Conservation (phyloP, 2,329 filamentous ascomycete species). For the Cercospora beticola region DNA sequence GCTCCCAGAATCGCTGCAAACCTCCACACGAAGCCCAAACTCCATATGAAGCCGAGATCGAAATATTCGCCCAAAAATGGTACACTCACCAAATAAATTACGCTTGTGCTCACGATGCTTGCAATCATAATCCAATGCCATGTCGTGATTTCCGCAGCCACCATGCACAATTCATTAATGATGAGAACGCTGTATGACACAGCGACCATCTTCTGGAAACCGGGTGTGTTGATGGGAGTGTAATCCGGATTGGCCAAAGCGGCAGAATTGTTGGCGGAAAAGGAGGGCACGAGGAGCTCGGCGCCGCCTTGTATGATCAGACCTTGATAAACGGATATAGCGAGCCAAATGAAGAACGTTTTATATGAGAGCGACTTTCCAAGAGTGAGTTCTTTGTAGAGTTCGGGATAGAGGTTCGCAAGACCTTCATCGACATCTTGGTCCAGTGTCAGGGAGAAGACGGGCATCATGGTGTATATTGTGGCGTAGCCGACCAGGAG, state of each 20-base stretch:
- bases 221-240: conserved; percentile 23
- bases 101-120: conserved; percentile 76
- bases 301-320: conserved; percentile 92
- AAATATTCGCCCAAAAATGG: conserved; percentile 90
- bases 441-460: conserved; percentile 91
- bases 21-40: conserved; percentile 83
- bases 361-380: conserved; percentile 85
- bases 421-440: conserved; percentile 92
- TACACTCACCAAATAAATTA: conserved; percentile 76
- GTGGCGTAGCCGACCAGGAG: conserved; percentile 95
- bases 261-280: conserved; percentile 38
- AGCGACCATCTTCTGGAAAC: conserved; percentile 67
- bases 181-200: conserved; percentile 91
- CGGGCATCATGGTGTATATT: conserved; percentile 88
- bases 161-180: conserved; percentile 95
- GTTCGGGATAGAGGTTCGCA: conserved; percentile 90
- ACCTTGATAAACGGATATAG: conserved; percentile 93
- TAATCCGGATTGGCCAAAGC: conserved; percentile 18
- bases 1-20: conserved; percentile 76
- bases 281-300: conserved; percentile 79
- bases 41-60: conserved; percentile 76
- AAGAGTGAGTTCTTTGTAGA: conserved; percentile 94
- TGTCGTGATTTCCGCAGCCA: conserved; percentile 91
- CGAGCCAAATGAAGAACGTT: conserved; percentile 95
- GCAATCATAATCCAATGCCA: conserved; percentile 95